Evolutionary conservation across 208 protist species (phyloP).

Genomic region (Leishmania gerbilli): DNA sequence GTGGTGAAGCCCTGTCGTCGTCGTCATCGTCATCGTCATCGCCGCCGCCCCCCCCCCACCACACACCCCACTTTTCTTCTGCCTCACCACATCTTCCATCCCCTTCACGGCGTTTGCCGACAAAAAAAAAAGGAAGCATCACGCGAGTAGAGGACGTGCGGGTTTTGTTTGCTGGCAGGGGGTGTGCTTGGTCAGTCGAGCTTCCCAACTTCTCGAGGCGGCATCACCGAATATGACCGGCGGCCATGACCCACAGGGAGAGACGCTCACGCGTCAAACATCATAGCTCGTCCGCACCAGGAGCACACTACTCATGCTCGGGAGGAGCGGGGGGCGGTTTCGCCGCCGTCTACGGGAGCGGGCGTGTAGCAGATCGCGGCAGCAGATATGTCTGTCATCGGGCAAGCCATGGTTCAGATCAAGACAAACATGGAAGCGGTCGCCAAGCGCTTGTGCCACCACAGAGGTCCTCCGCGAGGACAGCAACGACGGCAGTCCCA

Average conservation of each 20-base stretch:
- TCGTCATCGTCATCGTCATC: too few relatives aligned
- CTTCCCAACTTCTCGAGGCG: not conserved
- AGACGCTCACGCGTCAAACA: not conserved
- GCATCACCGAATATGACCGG: not conserved
- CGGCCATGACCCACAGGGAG: not conserved
- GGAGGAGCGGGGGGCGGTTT: not conserved
- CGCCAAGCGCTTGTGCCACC: not conserved
- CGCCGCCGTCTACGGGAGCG: not conserved
- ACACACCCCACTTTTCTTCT: too few relatives aligned
- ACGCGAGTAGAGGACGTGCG: not conserved
- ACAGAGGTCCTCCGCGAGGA: not conserved
- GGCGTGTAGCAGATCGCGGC: not conserved
- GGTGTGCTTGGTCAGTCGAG: too few relatives aligned
- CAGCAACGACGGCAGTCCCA: too few relatives aligned
- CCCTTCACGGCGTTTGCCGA: not conserved
- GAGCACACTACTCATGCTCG: not conserved
- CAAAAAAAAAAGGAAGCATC: not conserved
- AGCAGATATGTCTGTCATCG: not conserved
- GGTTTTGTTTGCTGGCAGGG: not conserved
- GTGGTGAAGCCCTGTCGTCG: too few relatives aligned
- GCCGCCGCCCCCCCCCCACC: too few relatives aligned
- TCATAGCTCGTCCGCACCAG: not conserved
- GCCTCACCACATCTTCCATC: too few relatives aligned
- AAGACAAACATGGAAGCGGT: not conserved
- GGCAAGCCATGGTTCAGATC: not conserved